Evolutionary conservation across 2,329 filamentous ascomycete genomes (phyloP).

Genomic region (Leptoxyphium fumago): DNA sequence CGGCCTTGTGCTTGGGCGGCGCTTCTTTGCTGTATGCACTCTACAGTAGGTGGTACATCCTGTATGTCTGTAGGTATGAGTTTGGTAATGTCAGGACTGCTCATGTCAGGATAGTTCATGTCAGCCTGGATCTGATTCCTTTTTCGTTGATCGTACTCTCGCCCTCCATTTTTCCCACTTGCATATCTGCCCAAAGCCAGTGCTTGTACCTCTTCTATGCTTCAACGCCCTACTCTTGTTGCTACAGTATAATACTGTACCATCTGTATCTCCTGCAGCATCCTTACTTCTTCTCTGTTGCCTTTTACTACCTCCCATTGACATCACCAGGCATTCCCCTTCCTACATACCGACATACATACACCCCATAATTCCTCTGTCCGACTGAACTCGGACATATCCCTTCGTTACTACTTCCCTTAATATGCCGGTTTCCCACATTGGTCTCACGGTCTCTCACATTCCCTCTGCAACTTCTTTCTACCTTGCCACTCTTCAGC

Average conservation of each 20-base stretch:
- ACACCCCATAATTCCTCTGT: no score
- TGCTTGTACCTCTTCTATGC: no score
- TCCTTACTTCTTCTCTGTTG: constrained; percentile 7
- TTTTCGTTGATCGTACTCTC: neutral
- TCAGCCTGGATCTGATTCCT: neutral
- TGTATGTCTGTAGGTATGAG: neutral
- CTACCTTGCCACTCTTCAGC: constrained; percentile 64
- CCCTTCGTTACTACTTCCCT: neutral
- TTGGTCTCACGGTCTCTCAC: constrained; percentile 57
- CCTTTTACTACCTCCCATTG: neutral
- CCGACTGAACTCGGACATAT: neutral
- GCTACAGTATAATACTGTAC: neutral
- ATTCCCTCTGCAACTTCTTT: constrained; percentile 70
- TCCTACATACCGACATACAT: neutral
- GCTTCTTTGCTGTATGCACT: neutral
- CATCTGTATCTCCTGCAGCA: neutral
- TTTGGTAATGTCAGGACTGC: neutral
- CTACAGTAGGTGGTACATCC: neutral
- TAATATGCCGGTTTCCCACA: constrained; percentile 46
- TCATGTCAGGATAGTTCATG: neutral
- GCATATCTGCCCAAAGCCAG: neutral
- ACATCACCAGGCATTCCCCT: neutral
- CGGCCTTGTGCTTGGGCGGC: neutral
- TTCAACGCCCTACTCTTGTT: neutral
- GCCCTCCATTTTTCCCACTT: neutral